phyloP scores from a whole-genome alignment of 768 basidiomycete genomes.

The Zangia roseola region DNA sequence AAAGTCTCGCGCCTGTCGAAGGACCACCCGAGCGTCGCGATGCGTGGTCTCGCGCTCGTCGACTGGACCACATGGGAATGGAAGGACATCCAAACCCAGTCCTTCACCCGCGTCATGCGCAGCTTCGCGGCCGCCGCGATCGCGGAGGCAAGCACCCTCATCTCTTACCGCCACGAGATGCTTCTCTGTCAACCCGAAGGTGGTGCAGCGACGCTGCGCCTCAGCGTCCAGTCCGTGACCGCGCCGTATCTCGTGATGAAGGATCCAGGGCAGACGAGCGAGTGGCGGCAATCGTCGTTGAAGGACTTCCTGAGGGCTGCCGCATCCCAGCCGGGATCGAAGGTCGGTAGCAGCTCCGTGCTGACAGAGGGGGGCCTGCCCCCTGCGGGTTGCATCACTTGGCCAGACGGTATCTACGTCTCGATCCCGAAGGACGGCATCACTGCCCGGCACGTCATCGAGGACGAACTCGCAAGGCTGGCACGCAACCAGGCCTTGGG shows the following conservation, averaged over 20 bases:
- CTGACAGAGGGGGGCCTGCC: neutral
- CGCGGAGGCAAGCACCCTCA: neutral
- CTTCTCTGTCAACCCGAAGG: neutral
- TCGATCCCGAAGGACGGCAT: too few relatives aligned
- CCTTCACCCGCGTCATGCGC: neutral
- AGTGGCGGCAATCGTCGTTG: neutral
- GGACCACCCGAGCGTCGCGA: neutral
- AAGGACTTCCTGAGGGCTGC: neutral
- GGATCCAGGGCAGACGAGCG: neutral
- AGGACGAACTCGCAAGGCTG: neutral
- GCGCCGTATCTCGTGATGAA: neutral
- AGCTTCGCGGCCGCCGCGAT: neutral
- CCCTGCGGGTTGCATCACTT: neutral
- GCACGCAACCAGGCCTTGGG: neutral
- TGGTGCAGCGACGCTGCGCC: neutral
- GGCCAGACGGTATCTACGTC: neutral
- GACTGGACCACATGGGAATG: neutral
- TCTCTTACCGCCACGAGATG: neutral
- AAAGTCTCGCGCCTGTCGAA: neutral
- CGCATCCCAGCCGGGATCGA: neutral
- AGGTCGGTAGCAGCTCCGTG: neutral
- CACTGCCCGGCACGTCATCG: neutral
- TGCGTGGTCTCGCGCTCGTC: neutral
- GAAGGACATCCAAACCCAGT: neutral
- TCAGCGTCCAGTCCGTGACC: neutral